Conservation (phyloP, 129 eudicot genomes). For the Erigeron canadensis region DNA sequence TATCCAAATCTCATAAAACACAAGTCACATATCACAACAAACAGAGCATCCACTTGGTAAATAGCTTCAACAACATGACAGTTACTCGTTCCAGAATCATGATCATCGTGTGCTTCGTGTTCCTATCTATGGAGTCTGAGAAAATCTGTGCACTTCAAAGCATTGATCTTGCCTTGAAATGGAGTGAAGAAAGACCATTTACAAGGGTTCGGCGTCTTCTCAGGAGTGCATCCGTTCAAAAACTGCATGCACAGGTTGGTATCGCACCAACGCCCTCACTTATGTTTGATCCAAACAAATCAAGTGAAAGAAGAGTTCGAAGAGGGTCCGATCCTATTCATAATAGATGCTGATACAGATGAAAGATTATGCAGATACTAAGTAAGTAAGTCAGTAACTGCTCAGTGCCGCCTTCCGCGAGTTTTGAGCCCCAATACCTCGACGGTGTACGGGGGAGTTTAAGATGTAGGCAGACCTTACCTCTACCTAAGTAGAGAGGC, state of each 20-base stretch:
- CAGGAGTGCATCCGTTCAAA: slow-evolving; percentile 22
- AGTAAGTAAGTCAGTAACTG: too few species aligned
- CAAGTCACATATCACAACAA: slow-evolving; percentile 26
- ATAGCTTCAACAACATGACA: slow-evolving; percentile 35
- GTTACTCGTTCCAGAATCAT: slow-evolving; percentile 26
- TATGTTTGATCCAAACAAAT: slow-evolving; percentile 55
- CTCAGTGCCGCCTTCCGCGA: too few species aligned
- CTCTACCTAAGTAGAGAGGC: too few species aligned
- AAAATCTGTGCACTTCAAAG: slow-evolving; percentile 43
- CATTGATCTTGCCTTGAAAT: slow-evolving; percentile 51
- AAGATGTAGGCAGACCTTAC: too few species aligned
- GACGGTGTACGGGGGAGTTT: too few species aligned
- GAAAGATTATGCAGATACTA: background rate
- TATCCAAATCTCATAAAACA: slow-evolving; percentile 55
- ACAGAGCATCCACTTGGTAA: slow-evolving; percentile 7
- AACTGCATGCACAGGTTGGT: slow-evolving; percentile 19
- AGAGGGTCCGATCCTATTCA: slow-evolving; percentile 85
- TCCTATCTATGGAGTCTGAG: slow-evolving; percentile 42
- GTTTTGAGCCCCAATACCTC: too few species aligned
- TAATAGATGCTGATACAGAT: slow-evolving; percentile 47
- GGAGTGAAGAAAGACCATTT: slow-evolving; percentile 24
- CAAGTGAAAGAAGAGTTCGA: slow-evolving; percentile 62
- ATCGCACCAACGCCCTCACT: slow-evolving; percentile 64
- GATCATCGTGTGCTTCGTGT: slow-evolving; percentile 43
- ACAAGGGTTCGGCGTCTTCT: slow-evolving; percentile 40